A percentile compares a stretch with the other conserved stretches of the same genome.
These are phyloP conservation scores for Blastocystis sp. DNA, from an alignment of 352 stramenopile species.

Conservation along the genomic window DNA sequence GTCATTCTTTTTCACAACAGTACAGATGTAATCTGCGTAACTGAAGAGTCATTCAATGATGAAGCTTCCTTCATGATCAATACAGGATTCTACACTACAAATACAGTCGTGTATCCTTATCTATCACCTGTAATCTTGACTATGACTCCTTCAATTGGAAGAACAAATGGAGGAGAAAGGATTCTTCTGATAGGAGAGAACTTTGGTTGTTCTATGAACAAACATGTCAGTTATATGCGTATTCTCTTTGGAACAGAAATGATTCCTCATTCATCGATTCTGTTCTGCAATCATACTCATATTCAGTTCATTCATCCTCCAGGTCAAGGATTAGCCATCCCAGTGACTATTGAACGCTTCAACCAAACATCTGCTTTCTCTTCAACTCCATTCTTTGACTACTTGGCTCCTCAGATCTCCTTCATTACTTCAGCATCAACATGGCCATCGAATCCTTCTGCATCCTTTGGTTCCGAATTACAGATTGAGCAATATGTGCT, in stretches of 20 bases:
- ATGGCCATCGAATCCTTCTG: not conserved
- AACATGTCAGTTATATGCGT: not conserved
- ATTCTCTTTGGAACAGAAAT: not conserved
- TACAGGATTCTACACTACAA: not conserved
- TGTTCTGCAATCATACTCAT: not conserved
- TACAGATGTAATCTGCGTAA: not conserved
- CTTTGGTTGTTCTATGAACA: not conserved
- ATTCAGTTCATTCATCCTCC: not conserved
- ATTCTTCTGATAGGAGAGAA: not conserved
- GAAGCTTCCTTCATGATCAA: not conserved
- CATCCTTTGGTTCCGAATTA: not conserved
- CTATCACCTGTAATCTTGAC: not conserved
- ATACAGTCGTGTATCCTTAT: not conserved
- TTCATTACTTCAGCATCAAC: not conserved
- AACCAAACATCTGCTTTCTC: not conserved
- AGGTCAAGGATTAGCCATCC: not conserved
- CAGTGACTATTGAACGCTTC: not conserved
- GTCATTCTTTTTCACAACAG: not conserved
- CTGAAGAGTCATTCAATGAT: not conserved
- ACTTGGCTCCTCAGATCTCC: not conserved
- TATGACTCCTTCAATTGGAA: not conserved
- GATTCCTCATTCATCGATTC: not conserved
- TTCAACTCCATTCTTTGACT: not conserved
- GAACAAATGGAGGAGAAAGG: not conserved
- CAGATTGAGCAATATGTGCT: not conserved